Evolutionary conservation across 2,329 filamentous ascomycete genomes (phyloP), one percentile per base, ranked within the genome.

Genomic region (Ophiostoma ips): DNA sequence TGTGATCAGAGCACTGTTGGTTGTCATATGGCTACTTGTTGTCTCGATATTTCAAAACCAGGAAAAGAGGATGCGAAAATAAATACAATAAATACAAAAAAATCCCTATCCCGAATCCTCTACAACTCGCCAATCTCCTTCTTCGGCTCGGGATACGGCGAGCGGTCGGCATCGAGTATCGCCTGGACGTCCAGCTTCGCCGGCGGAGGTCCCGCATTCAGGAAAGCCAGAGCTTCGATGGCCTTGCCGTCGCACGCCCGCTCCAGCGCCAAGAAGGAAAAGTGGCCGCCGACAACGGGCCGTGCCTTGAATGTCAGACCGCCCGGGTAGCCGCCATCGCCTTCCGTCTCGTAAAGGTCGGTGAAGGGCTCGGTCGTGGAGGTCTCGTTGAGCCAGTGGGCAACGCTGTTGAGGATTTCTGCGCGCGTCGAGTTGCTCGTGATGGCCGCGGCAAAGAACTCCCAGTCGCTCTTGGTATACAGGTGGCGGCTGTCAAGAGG

Each of bases 381-480:
- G 1, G 87, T 94, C 66, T 94, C 85, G 60, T 92, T 94, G 52
- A 94, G 71, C 87, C 87, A 94, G 50, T 68, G 69, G 1, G 85
- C 84, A 37, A 92, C 82, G 16, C 78, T 76, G 53, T 86, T 73
- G 34, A 92, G 67, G 47, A 94, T 87, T 61, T 84, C 77, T 3
- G 73, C 71, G 49, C 87, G 75, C 1, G 84, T 83, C 52, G 72
- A 67, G 61, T 76, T 75, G 57, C 79, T 80, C 4, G 85, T 77
- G 5, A 94, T 83, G 2, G 87, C 84, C 44, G 87, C 87, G 0
- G 86, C 84, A 63, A 92, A 89, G 63, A 94, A 88, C 58, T 92
- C 83, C 87, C 87, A 94, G 66, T 94, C 87, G 30, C 83, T 87
- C 67, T 94, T 94, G 33, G 86, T 83, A 64, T 92, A 92, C 3